A percentile compares a stretch with the other conserved stretches of the same genome.
These are phyloP conservation scores for Tillandsia leiboldiana DNA, from an alignment of 176 grass and related monocot species.

Conservation along the genomic window DNA sequence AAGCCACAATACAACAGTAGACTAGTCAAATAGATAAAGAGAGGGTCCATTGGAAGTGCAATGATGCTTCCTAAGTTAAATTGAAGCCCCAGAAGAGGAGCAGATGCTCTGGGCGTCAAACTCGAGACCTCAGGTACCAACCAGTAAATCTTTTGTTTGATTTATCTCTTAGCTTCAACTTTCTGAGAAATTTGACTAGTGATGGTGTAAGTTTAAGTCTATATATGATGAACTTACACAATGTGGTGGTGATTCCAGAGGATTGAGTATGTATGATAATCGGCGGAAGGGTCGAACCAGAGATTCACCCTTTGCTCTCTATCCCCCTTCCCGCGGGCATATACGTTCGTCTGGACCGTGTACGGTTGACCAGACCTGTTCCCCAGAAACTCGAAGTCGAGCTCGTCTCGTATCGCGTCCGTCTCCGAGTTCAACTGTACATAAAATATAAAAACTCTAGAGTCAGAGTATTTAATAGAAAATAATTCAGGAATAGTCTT, in stretches of 20 bases:
- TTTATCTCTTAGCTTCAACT: too few relatives aligned
- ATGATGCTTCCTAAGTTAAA: neutral
- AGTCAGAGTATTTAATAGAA: neutral
- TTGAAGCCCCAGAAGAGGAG: neutral
- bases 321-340: constrained; percentile 30
- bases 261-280: constrained; percentile 74
- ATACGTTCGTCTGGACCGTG: constrained; percentile 36
- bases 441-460: neutral
- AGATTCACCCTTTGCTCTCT: constrained; percentile 35
- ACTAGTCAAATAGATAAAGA: neutral
- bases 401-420: constrained; percentile 11
- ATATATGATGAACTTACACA: constrained; percentile 32
- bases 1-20: neutral
- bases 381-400: constrained; percentile 38
- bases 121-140: too few relatives aligned
- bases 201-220: neutral
- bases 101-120: neutral
- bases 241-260: constrained; percentile 60
- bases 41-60: neutral
- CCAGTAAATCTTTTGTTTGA: too few relatives aligned
- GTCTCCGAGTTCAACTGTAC: constrained; percentile 20
- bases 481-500: too few relatives aligned
- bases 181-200: too few relatives aligned
- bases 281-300: constrained; percentile 40
- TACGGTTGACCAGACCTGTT: constrained; percentile 32